A percentile compares a stretch with the other conserved stretches of the same genome.
Conservation (phyloP, 306 rosid genomes). For the Alnus glutinosa region DNA sequence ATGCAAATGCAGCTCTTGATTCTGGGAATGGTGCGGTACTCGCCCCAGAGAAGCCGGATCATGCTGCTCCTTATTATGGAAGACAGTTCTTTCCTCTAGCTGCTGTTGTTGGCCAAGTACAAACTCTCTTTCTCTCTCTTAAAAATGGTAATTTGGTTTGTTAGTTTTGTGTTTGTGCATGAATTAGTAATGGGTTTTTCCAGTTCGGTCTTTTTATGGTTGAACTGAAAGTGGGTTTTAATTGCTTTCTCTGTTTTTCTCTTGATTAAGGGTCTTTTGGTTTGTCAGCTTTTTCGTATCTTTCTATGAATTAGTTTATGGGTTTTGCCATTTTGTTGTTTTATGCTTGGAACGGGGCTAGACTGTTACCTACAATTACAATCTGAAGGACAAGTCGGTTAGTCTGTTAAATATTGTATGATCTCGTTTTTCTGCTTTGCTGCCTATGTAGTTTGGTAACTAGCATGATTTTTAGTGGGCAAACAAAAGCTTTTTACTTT, state of each 20-base stretch:
- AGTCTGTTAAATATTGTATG: background rate
- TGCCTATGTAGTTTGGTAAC: constrained; percentile 2
- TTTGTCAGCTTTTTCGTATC: background rate
- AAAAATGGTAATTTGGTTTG: background rate
- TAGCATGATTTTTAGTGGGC: background rate
- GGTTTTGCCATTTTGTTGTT: background rate
- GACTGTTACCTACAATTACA: background rate
- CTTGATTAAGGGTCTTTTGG: background rate
- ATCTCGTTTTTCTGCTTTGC: background rate
- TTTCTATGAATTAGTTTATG: background rate
- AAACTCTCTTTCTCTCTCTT: background rate
- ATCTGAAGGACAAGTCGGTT: background rate
- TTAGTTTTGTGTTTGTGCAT: background rate
- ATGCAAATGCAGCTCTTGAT: constrained; percentile 33
- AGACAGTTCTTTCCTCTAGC: constrained; percentile 88
- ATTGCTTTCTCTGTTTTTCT: background rate
- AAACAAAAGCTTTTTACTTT: background rate
- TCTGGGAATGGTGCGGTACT: constrained; percentile 65
- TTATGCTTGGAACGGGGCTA: background rate
- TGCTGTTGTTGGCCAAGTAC: constrained; percentile 94
- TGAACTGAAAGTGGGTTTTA: background rate
- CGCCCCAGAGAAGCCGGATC: constrained; percentile 36
- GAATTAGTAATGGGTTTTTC: background rate
- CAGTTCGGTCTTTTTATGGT: background rate
- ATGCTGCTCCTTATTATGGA: constrained; percentile 43